Evolutionary conservation across 2,329 filamentous ascomycete genomes (phyloP), one percentile per base, ranked within the genome.

Genomic region (Claviceps sp.): DNA sequence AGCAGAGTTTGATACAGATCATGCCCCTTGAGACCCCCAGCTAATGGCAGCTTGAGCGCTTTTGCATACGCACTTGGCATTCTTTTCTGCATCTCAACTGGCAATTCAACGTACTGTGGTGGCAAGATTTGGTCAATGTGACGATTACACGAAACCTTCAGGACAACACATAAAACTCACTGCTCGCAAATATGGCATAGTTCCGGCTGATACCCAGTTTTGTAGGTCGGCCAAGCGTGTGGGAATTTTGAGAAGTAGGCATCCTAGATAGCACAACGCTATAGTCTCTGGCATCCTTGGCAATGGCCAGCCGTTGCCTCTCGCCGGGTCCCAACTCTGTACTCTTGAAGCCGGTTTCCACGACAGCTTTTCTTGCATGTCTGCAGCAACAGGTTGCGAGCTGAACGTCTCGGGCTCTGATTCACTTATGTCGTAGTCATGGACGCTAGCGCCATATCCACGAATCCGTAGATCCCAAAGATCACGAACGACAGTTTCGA

Each of bases 401-500:
- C 68, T 71, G 58, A 70, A 72, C 45, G 69, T 57, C 34, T 66
- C 64, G 47, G 62, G 57, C 45, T 62, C 62, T 45, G 52, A 61
- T 22, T 62, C 63, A 43, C 56, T 54, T 8, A 56, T 50, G 22
- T 56, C 56, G 14, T 62, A 59, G 20, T 62, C 50, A 44, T 60
- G 42, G 14, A 66, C 57, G 62, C 68, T 45, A 66, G 71, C 37
- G 56, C 72, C 58, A 66, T 62, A 68, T 20, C 68, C 69, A 39
- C 76, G 68, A 2, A 75, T 71, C 5, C 88, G 79, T 49, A 96
- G 69, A 50, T 83, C 76, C 91, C 93, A 98, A 14, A 98, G 76
- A 63, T 95, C 89, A 53, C 82, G 80, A 5, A 94, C 81, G 9
- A 95, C 74, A 7, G 72, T 82, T 72, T 95, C 88, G 13, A 96